A percentile compares a stretch with the other conserved stretches of the same genome.
Evolutionary conservation across 2,329 filamentous ascomycete genomes (phyloP).

Genomic region (Beauveria australis): DNA sequence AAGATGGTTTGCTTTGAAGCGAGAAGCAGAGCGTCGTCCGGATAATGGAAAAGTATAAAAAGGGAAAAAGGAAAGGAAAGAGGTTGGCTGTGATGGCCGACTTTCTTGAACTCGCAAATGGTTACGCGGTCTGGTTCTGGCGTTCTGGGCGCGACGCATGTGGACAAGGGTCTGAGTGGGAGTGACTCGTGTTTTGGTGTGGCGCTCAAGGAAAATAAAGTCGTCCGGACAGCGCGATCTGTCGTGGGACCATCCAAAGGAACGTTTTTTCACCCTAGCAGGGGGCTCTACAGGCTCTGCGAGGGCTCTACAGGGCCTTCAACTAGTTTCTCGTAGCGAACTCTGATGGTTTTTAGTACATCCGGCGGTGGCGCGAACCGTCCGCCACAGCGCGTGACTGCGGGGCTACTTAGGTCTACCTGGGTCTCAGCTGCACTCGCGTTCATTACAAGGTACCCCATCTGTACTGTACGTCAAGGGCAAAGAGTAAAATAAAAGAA

Average conservation of each 20-base stretch:
- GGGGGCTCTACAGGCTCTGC: too few species aligned
- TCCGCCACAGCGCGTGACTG: conserved; percentile 7
- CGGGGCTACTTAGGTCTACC: conserved; percentile 3
- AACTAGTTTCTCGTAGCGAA: not conserved
- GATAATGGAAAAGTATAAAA: not conserved
- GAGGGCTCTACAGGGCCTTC: not conserved
- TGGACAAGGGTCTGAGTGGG: conserved; percentile 3
- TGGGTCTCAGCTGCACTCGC: not conserved
- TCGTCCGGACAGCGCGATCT: not conserved
- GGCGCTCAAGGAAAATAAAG: not conserved
- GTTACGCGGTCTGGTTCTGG: conserved; percentile 12
- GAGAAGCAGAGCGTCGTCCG: not conserved
- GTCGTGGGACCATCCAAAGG: not conserved
- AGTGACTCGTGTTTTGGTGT: conserved; percentile 1
- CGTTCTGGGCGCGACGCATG: conserved; percentile 23
- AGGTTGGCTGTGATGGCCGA: not conserved
- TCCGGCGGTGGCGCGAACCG: conserved; percentile 2
- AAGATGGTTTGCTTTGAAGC: not conserved
- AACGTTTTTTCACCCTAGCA: not conserved
- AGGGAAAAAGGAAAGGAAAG: not conserved
- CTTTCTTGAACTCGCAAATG: not conserved
- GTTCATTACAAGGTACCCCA: not conserved
- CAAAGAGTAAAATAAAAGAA: not conserved
- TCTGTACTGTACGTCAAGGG: not conserved
- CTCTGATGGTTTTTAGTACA: not conserved